Conservation (phyloP, 805 yeast species). For the Wickerhamiella parazyma region DNA sequence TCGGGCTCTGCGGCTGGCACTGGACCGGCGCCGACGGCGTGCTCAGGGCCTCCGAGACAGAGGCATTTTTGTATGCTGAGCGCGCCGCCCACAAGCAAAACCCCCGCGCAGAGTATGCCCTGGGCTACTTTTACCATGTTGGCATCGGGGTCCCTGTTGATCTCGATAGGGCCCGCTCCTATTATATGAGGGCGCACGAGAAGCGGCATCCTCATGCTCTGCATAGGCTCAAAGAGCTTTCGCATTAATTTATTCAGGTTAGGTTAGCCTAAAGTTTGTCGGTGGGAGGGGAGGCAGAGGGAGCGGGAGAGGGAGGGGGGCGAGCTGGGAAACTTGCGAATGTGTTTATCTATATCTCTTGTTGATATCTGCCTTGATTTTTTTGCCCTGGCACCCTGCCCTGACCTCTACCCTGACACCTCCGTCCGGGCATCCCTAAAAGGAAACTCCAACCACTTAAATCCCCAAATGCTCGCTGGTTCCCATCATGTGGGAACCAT, state of each 20-base stretch:
- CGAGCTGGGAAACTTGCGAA: too few species aligned
- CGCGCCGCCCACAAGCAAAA: constrained; percentile 54
- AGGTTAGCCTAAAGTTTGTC: too few species aligned
- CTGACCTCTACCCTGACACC: too few species aligned
- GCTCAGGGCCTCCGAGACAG: constrained; percentile 44
- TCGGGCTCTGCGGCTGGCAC: constrained; percentile 70
- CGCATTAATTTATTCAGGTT: neutral
- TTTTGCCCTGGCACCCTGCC: too few species aligned
- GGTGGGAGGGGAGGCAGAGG: too few species aligned
- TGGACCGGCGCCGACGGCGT: constrained; percentile 55
- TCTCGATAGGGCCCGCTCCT: constrained; percentile 35
- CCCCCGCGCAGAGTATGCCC: constrained; percentile 55
- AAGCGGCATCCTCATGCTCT: constrained; percentile 49
- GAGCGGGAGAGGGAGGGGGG: too few species aligned
- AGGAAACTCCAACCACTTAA: too few species aligned
- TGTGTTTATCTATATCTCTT: too few species aligned
- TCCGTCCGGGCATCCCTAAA: too few species aligned
- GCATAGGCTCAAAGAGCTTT: constrained; percentile 20
- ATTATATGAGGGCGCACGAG: constrained; percentile 49
- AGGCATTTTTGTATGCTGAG: constrained; percentile 67
- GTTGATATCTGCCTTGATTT: too few species aligned
- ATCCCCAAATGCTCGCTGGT: too few species aligned
- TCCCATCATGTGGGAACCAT: constrained; percentile 4
- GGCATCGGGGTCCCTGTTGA: constrained; percentile 52
- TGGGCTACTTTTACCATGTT: constrained; percentile 54